Evolutionary conservation across 2,329 filamentous ascomycete species (phyloP), one percentile per base, ranked within the genome.

Genomic region (Tolypocladium inflatum): DNA sequence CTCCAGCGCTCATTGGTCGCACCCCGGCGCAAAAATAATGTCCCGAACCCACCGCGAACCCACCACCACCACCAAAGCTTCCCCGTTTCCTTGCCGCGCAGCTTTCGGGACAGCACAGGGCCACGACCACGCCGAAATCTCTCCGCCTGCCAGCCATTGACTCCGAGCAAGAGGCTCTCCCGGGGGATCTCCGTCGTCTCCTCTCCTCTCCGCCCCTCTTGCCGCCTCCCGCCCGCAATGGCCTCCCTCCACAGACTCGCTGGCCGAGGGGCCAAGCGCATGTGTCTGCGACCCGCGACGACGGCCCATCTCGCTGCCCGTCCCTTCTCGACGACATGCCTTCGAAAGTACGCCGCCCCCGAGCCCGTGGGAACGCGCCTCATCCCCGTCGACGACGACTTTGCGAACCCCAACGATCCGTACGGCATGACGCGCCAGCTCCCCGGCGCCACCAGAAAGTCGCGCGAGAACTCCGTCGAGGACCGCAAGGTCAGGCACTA

Each of bases 401-500:
- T 90, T 68, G 73, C 74, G 59, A 73, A 82, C 50, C 76, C 82
- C 11, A 66, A 71, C 60, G 76, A 83, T 67, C 74, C 76, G 58
- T 80, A 80, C 65, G 76, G 78, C 66, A 66, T 79, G 64, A 75
- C 64, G 69, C 73, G 66, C 66, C 74, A 70, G 56, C 68, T 74
- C 53, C 71, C 74, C 58, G 73, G 74, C 61, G 65, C 68, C 62
- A 71, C 75, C 63, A 76, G 81, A 66, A 76, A 78, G 67, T 70
- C 73, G 63, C 71, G 72, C 65, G 78, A 81, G 63, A 77, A 75
- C 66, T 77, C 74, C 59, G 72, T 83, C 62, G 74, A 71, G 62
- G 73, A 77, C 76, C 88, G 93, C 75, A 97, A 97, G 83, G 89
- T 99, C 73, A 87, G 94, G 65, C 94, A 99, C 78, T 99, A 99